Evolutionary conservation across 169 alveolate species (phyloP).

Genomic region (Eimeria acervulina): DNA sequence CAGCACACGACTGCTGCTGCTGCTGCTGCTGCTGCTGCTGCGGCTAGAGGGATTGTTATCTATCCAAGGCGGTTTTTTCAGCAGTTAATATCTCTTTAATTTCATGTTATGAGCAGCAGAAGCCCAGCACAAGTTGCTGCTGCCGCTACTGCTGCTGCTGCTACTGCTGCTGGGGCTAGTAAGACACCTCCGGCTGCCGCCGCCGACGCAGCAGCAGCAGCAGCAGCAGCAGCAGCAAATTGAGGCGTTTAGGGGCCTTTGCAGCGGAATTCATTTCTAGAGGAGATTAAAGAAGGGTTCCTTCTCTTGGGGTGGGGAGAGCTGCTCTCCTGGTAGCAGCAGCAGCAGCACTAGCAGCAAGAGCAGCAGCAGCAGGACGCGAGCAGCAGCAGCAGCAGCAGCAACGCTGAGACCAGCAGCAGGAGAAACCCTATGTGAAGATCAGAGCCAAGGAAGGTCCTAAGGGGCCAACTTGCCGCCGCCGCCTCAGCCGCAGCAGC

Average conservation of each 20-base stretch:
- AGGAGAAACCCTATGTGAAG: not conserved
- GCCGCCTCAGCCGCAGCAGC: not conserved
- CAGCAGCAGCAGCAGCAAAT: conserved; percentile 10
- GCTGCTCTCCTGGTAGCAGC: not conserved
- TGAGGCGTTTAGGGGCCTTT: not conserved
- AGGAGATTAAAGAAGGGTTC: not conserved
- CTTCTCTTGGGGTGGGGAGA: not conserved
- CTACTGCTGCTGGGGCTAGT: not conserved
- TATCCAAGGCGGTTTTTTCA: not conserved
- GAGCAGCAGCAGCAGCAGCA: conserved; percentile 16
- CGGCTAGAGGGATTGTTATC: not conserved
- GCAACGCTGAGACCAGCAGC: not conserved
- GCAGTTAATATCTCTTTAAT: not conserved
- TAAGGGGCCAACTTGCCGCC: not conserved
- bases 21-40: not conserved
- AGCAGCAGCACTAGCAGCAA: not conserved
- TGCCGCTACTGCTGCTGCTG: not conserved
- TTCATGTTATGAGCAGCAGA: not conserved
- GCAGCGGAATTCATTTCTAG: not conserved
- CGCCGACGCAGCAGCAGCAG: not conserved
- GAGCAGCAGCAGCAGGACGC: not conserved
- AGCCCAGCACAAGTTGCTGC: not conserved
- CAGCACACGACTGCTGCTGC: not conserved
- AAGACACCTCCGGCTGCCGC: not conserved
- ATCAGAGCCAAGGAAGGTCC: too few species aligned